Base-by-base conservation (phyloP, 257 asterid genomes). In the Craterostigma plantagineum region DNA sequence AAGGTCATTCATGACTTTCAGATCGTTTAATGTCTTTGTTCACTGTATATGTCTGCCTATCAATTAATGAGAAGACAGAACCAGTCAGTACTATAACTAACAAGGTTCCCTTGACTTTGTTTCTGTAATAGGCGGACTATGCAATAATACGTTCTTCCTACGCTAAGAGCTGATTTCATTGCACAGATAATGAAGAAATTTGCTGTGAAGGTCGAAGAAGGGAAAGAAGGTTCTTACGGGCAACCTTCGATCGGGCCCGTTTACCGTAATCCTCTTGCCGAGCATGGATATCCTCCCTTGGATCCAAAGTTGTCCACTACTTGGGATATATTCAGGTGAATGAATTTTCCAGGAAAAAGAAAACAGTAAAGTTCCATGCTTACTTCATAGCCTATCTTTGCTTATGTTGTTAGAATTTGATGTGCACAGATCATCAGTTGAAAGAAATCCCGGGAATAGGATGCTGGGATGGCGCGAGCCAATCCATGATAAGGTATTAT, bases 401-500 rank as follows among this genome's bases (percentile, higher is more conserved):
- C 30, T 23, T 23, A 23, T 23, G 6, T 23, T 23, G 30, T 23
- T 2, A 23, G 30, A 23, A 23, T 23, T 6, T 23, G 30, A 23
- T 2, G 6, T 23, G 2, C 30, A 62, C 90, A 87, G 97, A 55
- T 40, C 63, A 11, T 75, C 97, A 1, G 87, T 58, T 1, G 73
- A 78, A 33, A 72, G 59, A 54, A 58, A 76, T 63, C 65, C 97
- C 33, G 76, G 56, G 36, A 87, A 86, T 27, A 63, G 68, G 63
- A 87, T 87, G 97, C 73, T 87, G 9, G 97, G 95, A 43, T 81
- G 95, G 92, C 92, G 97, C 9, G 77, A 68, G 43, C 34, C 51
- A 16, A 61, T 52, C 30, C 37, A 65, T 1, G 86, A 67, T 18
- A 64, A 76, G 85, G 92, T 84, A 53, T 42, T 16, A n/a, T 34